These are phyloP conservation scores for Brassica cretica DNA, from an alignment of 345 rosid species.

Conservation along the genomic window DNA sequence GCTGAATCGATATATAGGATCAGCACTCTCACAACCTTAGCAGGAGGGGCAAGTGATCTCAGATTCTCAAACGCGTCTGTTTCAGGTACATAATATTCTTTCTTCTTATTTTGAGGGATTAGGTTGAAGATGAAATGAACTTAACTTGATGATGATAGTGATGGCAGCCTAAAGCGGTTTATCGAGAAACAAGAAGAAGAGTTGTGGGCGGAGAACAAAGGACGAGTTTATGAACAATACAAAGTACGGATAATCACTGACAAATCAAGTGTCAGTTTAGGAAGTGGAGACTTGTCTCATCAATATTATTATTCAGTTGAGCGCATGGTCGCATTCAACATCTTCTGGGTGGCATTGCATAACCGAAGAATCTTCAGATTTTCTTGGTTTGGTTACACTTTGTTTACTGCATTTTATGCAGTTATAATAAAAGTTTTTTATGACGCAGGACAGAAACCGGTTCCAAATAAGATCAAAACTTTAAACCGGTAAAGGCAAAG, in stretches of 20 bases:
- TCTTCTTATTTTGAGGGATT: background rate
- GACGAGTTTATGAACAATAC: slow-evolving; percentile 84
- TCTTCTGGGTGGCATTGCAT: background rate
- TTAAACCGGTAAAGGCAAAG: slow-evolving; percentile 58
- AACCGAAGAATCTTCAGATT: background rate
- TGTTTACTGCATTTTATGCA: background rate
- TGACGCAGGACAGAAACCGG: slow-evolving; percentile 62
- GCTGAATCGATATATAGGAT: background rate
- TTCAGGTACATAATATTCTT: slow-evolving; percentile 63
- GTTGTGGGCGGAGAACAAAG: slow-evolving; percentile 97
- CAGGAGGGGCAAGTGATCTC: slow-evolving; percentile 83
- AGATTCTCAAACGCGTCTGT: slow-evolving; percentile 69
- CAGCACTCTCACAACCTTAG: slow-evolving; percentile 64
- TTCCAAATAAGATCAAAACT: slow-evolving; percentile 74
- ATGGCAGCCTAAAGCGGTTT: slow-evolving; percentile 86
- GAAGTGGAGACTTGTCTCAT: slow-evolving; percentile 63
- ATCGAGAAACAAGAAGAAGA: slow-evolving; percentile 94
- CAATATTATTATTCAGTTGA: slow-evolving; percentile 27
- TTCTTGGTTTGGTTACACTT: background rate
- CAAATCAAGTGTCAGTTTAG: slow-evolving; percentile 80
- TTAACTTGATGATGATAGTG: too few relatives aligned
- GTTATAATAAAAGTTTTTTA: background rate
- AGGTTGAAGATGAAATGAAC: background rate
- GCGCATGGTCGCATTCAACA: background rate
- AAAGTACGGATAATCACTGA: slow-evolving; percentile 65